Evolutionary conservation across 768 basidiomycete species (phyloP).

Genomic region (Collybia sp.): DNA sequence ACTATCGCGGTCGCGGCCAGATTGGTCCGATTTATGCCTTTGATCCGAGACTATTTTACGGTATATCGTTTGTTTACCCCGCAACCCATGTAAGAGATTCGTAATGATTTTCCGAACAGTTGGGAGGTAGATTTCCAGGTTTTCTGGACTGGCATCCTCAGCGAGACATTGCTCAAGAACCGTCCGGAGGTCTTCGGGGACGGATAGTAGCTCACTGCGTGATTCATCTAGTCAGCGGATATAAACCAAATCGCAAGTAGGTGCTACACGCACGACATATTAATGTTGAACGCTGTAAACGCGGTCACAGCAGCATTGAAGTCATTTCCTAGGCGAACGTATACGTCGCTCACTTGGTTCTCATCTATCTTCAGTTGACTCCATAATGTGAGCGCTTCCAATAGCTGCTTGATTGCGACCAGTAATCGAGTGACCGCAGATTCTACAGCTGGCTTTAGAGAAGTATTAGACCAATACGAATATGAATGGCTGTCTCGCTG

Average conservation of each 20-base stretch:
- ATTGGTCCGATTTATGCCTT: conserved; percentile 44
- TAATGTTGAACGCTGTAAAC: conserved; percentile 79
- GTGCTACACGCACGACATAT: conserved; percentile 73
- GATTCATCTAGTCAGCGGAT: conserved; percentile 5
- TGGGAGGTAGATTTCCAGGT: conserved; percentile 86
- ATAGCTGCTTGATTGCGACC: conserved; percentile 91
- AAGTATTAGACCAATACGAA: conserved; percentile 5
- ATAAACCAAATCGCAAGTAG: conserved; percentile 2
- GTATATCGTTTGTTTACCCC: conserved; percentile 86
- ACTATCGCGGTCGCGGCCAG: conserved; percentile 51
- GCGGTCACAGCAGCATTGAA: conserved; percentile 93
- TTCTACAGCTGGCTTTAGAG: conserved; percentile 70
- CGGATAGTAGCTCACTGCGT: conserved; percentile 75
- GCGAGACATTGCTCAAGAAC: conserved; percentile 90
- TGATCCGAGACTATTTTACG: conserved; percentile 68
- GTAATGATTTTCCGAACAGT: conserved; percentile 91
- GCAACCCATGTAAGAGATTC: conserved; percentile 87
- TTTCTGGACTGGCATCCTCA: conserved; percentile 83
- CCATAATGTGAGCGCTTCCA: conserved; percentile 88
- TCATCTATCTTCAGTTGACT: conserved; percentile 69
- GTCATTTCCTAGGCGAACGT: conserved; percentile 94
- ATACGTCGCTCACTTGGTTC: conserved; percentile 88
- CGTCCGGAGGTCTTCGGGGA: conserved; percentile 84
- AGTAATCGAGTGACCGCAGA: conserved; percentile 89
- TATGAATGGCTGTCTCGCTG: conserved; percentile 10